Evolutionary conservation across 306 rosid species (phyloP), one percentile per base, ranked within the genome.

Genomic region (Fragaria ananassa): DNA sequence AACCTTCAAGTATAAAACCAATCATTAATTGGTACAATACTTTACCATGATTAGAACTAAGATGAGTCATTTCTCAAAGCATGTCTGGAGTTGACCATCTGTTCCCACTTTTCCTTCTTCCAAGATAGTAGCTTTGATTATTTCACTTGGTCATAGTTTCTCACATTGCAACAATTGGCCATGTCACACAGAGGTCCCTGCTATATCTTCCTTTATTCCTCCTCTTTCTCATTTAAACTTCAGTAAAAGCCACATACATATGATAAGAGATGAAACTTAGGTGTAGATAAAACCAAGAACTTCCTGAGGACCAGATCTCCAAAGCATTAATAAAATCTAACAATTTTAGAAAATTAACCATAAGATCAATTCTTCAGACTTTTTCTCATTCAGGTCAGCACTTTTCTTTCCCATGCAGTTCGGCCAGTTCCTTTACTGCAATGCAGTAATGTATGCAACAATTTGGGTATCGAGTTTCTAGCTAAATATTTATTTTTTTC

Each of bases 201-300:
- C 18, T 46, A 46, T 68, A 19, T 46, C 58, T 19, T 46, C 5
- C 57, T 8, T 6, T n/a, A 54, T 17, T 46, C 10, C 15, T 42
- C 35, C 35, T 9, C 54, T 15, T 12, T 68, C 47, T 25, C 53
- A 68, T 68, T 68, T 68, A 68, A 68, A 68, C 56, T 68, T 68
- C 25, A 23, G 72, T 23, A 44, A 68, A 15, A 29, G 19, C 39
- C 13, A 25, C 21, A 44, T 21, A 29, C 31, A 10, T 45, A 68
- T 12, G 58, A 69, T 46, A 45, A 69, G 23, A 25, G 57, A 45
- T 12, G 57, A 69, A 69, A 69, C 4, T 13, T 27, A 25, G 74
- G 31, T 7, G 50, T 4, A 19, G 18, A 39, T 7, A 35, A 46
- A 46, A 64, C 46, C 46, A 35, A 35, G 44, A 18, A 64, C 69